Conservation (phyloP, 306 rosid species). For the Quercus dentata region DNA sequence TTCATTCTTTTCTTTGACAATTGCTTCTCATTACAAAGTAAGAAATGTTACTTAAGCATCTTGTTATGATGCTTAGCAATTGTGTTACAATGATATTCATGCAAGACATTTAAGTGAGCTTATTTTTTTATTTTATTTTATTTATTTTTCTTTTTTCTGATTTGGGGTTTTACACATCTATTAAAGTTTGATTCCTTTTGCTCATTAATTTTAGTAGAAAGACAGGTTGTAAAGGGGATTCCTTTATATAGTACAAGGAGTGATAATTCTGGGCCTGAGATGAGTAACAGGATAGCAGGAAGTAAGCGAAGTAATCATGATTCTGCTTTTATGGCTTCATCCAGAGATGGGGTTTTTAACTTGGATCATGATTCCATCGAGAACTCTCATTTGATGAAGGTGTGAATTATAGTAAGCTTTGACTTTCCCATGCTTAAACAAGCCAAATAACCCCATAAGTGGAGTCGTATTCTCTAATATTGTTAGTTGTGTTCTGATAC, state of each 20-base stretch:
- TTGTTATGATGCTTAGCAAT: slow-evolving; percentile 13
- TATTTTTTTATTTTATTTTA: not conserved
- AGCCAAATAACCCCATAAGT: not conserved
- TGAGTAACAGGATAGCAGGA: slow-evolving; percentile 62
- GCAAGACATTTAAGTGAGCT: slow-evolving; percentile 6
- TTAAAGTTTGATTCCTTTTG: slow-evolving; percentile 33
- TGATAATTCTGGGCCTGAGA: slow-evolving; percentile 72
- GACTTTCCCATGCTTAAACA: slow-evolving; percentile 9
- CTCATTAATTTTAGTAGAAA: slow-evolving; percentile 47
- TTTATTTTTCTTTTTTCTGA: not conserved
- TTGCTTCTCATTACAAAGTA: not conserved
- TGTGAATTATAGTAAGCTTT: slow-evolving; percentile 15
- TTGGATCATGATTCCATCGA: slow-evolving; percentile 67
- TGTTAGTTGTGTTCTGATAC: slow-evolving; percentile 18
- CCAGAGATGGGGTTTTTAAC: slow-evolving; percentile 61
- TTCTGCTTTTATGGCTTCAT: slow-evolving; percentile 67
- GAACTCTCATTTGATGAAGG: slow-evolving; percentile 82
- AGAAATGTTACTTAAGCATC: slow-evolving; percentile 4
- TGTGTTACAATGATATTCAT: slow-evolving; percentile 2
- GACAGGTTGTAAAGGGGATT: slow-evolving; percentile 75
- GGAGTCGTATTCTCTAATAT: slow-evolving; percentile 16
- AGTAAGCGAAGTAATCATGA: slow-evolving; percentile 85
- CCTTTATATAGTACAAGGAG: slow-evolving; percentile 82
- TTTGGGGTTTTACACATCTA: slow-evolving; percentile 12
- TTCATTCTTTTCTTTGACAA: not conserved